A percentile compares a stretch with the other conserved stretches of the same genome.
Conservation (phyloP, 192 early-diverging fungal species). For the Globomyces pollinis-pini region DNA sequence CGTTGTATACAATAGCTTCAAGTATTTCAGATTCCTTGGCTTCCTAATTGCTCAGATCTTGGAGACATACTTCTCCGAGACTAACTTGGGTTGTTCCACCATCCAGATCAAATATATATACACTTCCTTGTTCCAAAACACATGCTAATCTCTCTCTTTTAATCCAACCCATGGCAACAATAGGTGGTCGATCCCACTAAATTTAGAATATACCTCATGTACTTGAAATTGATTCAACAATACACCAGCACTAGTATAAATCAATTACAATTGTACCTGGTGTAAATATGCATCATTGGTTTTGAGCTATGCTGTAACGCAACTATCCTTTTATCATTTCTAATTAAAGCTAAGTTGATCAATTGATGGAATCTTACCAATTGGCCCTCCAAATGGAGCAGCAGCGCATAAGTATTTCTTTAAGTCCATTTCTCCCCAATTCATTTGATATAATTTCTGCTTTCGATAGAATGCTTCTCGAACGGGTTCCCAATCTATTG, state of each 20-base stretch:
- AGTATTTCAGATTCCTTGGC: conserved; percentile 73
- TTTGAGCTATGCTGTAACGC: conserved; percentile 36
- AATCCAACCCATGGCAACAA: conserved; percentile 93
- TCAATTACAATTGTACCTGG: conserved; percentile 69
- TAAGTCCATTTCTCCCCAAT: conserved; percentile 85
- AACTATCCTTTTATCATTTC: conserved; percentile 79
- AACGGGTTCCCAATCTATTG: background rate
- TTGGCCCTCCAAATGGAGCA: conserved; percentile 87
- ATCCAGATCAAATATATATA: conserved; percentile 72
- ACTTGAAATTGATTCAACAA: conserved; percentile 78
- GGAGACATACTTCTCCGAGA: conserved; percentile 73
- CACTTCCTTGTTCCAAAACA: conserved; percentile 76
- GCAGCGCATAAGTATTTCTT: conserved; percentile 73
- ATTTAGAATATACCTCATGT: no score
- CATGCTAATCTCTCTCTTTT: conserved; percentile 77
- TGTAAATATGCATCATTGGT: conserved; percentile 40
- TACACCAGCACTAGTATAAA: conserved; percentile 82
- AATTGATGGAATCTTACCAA: conserved; percentile 65
- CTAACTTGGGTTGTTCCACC: conserved; percentile 75
- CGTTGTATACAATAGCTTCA: conserved; percentile 82
- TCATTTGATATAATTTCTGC: conserved; percentile 62
- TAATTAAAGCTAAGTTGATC: conserved; percentile 69
- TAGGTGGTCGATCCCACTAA: conserved; percentile 84
- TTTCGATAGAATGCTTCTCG: conserved; percentile 11
- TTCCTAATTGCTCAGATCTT: no score